phyloP scores from a whole-genome alignment of 1,284 basidiomycete genomes.

The Cutaneotrichosporon arboriforme region DNA sequence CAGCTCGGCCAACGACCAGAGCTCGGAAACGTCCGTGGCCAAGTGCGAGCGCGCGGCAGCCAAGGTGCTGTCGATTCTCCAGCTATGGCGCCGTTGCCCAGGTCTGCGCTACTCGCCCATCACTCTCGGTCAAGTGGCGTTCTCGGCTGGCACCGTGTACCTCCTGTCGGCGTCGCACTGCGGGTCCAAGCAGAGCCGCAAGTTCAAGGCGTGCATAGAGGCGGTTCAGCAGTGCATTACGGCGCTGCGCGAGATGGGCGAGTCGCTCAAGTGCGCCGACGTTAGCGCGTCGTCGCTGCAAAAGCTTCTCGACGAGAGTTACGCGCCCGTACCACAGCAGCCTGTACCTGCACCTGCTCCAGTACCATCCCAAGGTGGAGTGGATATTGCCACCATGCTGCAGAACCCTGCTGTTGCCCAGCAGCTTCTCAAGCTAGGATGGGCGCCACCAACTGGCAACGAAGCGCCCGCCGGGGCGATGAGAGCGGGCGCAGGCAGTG shows the following conservation, averaged over 20 bases:
- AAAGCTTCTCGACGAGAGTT: constrained; percentile 12
- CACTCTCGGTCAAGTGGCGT: constrained; percentile 29
- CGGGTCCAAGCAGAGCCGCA: constrained; percentile 11
- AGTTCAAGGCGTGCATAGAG: constrained; percentile 14
- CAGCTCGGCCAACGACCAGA: background rate
- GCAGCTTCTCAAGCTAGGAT: constrained; percentile 17
- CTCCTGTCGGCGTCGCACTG: constrained; percentile 26
- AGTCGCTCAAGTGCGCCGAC: constrained; percentile 13
- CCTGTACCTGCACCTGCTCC: background rate
- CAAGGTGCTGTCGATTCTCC: constrained; percentile 23
- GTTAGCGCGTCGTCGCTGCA: constrained; percentile 10
- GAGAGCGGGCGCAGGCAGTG: no score
- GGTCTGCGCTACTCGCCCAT: constrained; percentile 34
- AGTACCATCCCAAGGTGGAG: background rate
- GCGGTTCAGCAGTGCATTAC: constrained; percentile 17
- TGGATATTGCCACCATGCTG: constrained; percentile 13
- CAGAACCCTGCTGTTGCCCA: constrained; percentile 15
- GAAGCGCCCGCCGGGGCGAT: no score
- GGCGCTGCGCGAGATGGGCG: constrained; percentile 21
- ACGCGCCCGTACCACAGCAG: background rate
- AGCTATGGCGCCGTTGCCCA: constrained; percentile 23
- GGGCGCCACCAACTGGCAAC: constrained; percentile 16
- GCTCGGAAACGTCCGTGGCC: constrained; percentile 5
- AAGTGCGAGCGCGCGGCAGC: constrained; percentile 15
- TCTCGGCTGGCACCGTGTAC: constrained; percentile 31